Percentiles rank a stretch among this genome's conserved stretches.
phyloP scores from a whole-genome alignment of 2,329 filamentous ascomycete genomes.

The Macroventuria anomochaeta region DNA sequence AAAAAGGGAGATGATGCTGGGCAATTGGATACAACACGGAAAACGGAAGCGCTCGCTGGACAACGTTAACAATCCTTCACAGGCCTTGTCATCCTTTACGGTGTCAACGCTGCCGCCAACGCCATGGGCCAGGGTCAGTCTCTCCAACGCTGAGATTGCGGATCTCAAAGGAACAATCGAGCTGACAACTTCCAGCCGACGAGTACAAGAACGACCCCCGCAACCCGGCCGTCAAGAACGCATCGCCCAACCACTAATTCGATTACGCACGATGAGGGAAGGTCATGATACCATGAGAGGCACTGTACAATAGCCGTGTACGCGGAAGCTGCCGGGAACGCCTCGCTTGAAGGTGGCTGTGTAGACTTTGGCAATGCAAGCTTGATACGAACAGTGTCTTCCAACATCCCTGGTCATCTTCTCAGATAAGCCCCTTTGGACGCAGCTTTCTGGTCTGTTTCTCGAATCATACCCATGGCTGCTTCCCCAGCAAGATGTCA shows the following conservation, averaged over 20 bases:
- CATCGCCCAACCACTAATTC: conserved; percentile 39
- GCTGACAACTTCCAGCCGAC: conserved; percentile 66
- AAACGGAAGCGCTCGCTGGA: not conserved
- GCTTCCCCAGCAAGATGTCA: too few species aligned
- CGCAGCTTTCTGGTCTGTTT: not conserved
- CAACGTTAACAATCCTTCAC: conserved; percentile 29
- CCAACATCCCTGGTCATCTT: not conserved
- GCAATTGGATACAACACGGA: not conserved
- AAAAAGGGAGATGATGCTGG: not conserved
- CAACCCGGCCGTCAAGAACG: conserved; percentile 66
- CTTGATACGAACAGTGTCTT: conserved; percentile 16
- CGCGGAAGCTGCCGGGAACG: conserved; percentile 22
- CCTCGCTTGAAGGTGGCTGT: conserved; percentile 35
- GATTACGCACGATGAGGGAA: conserved; percentile 20
- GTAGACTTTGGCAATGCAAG: conserved; percentile 40
- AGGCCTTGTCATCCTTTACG: conserved; percentile 89
- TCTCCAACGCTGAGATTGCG: not conserved
- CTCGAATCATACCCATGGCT: not conserved
- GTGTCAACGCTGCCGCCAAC: conserved; percentile 83
- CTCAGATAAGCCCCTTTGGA: too few species aligned
- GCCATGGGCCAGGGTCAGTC: conserved; percentile 78
- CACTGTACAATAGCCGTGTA: conserved; percentile 48
- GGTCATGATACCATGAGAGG: conserved; percentile 29
- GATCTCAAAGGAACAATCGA: not conserved
- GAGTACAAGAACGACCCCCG: conserved; percentile 98